Conservation (phyloP, 2,329 filamentous ascomycete species). For the Dendrostoma leiphaemia region DNA sequence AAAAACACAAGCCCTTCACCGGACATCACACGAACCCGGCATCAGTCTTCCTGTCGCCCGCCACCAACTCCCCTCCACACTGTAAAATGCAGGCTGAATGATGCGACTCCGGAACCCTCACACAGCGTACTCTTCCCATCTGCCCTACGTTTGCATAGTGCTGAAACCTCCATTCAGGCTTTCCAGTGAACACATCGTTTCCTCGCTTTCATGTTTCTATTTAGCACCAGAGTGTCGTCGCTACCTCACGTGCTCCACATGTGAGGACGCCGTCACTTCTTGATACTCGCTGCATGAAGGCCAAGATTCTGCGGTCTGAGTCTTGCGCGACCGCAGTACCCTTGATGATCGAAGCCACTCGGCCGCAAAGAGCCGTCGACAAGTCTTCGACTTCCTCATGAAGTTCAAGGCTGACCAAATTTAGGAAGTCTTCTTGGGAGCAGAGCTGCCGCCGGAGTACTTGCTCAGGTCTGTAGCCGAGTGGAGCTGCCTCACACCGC, state of each 20-base stretch:
- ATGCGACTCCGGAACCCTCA: neutral
- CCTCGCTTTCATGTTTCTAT: no score
- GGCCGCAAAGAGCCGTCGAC: neutral
- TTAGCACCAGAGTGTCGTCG: no score
- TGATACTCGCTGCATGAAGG: no score
- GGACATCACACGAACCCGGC: neutral
- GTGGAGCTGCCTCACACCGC: slow-evolving; percentile 68
- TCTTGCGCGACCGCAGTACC: no score
- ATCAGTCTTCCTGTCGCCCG: neutral
- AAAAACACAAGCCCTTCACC: neutral
- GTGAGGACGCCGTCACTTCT: no score
- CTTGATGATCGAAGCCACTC: no score
- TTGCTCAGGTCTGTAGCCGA: slow-evolving; percentile 75
- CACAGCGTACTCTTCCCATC: neutral
- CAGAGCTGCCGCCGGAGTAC: slow-evolving; percentile 61
- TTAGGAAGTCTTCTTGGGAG: slow-evolving; percentile 65
- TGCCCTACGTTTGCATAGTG: neutral
- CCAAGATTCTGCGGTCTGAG: no score
- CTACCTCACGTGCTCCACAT: no score
- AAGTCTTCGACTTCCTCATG: no score
- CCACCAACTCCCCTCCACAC: neutral
- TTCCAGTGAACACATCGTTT: neutral
- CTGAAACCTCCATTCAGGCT: neutral
- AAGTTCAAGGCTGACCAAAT: neutral
- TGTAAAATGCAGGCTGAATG: neutral